phyloP scores from a whole-genome alignment of 495 filamentous ascomycete genomes.

The Daldinia loculata region DNA sequence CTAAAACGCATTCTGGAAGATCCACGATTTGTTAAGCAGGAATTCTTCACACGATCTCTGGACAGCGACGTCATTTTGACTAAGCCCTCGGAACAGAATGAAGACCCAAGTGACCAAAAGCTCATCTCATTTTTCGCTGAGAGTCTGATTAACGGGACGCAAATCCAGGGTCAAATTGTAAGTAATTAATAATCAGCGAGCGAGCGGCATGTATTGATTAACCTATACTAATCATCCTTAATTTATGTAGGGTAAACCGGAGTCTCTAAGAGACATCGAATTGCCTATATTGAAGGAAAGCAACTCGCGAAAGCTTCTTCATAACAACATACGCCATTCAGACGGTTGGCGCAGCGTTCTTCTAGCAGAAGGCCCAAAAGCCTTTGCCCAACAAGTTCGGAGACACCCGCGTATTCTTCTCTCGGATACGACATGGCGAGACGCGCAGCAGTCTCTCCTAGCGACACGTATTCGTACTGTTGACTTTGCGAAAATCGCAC shows the following conservation, averaged over 20 bases:
- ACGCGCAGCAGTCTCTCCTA: neutral
- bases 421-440: neutral
- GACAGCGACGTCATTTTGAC: conserved; percentile 1
- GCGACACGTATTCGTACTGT: neutral
- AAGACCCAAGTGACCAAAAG: neutral
- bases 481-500: neutral
- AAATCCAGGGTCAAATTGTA: neutral
- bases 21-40: neutral
- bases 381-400: neutral
- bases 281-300: neutral
- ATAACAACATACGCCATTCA: neutral
- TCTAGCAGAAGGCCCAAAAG: neutral
- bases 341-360: neutral
- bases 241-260: neutral
- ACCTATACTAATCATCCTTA: neutral
- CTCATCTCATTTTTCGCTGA: neutral
- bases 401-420: neutral
- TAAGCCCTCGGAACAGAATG: neutral
- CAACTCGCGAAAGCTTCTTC: neutral
- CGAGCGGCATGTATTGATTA: neutral
- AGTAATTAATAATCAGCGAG: neutral
- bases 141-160: neutral
- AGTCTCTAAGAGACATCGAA: neutral
- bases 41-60: neutral
- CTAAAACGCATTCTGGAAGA: neutral